These are phyloP conservation scores for Solanum raphanifolium DNA, from an alignment of 257 asterid genomes.

Conservation along the genomic window DNA sequence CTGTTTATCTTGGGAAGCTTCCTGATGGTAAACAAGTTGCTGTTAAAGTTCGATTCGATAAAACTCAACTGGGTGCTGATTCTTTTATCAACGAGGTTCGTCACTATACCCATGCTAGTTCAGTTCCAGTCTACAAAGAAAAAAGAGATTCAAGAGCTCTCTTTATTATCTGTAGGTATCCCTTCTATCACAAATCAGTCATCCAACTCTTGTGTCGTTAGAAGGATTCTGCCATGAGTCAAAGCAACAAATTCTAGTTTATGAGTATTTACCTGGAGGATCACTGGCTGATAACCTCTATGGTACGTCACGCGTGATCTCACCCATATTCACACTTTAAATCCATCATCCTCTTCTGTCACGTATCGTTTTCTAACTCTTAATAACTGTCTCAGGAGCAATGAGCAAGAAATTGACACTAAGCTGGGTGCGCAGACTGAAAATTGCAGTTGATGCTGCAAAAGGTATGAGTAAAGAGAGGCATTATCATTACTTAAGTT, in stretches of 20 bases:
- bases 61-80: constrained; percentile 76
- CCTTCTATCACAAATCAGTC: constrained; percentile 68
- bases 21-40: constrained; percentile 67
- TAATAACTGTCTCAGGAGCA: constrained; percentile 38
- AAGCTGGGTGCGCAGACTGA: constrained; percentile 87
- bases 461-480: constrained; percentile 40
- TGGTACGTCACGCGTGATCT: constrained; percentile 28
- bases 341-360: neutral
- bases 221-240: constrained; percentile 90
- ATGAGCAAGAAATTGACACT: constrained; percentile 58
- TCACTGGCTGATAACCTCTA: constrained; percentile 81
- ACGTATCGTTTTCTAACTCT: neutral
- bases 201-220: constrained; percentile 64
- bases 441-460: constrained; percentile 88
- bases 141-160: neutral
- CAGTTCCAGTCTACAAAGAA: neutral
- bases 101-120: neutral
- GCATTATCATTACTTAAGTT: neutral
- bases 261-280: constrained; percentile 77
- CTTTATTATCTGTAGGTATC: constrained; percentile 40
- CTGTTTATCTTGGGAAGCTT: constrained; percentile 73
- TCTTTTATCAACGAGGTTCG: constrained; percentile 86
- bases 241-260: constrained; percentile 86
- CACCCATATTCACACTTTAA: neutral
- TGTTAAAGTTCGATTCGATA: constrained; percentile 82